These are phyloP conservation scores for Borovskyia barvae DNA, from an alignment of 208 protist species.

Conservation along the genomic window DNA sequence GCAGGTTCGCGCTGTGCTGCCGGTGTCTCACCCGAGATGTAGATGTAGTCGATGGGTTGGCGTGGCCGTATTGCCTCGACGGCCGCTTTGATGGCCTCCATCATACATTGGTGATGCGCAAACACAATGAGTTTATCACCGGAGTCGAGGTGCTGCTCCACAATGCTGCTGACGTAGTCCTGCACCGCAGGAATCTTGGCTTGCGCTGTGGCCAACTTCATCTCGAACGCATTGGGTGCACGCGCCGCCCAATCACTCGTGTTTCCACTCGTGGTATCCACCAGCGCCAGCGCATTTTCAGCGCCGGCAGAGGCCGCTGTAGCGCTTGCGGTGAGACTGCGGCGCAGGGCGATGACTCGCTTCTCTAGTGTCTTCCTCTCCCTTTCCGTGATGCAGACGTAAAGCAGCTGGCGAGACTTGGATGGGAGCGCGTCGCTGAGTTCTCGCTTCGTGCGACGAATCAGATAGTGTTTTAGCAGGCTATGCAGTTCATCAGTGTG, in stretches of 20 bases:
- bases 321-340: conserved; percentile 3
- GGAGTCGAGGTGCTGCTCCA: conserved; percentile 74
- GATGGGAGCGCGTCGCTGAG: conserved; percentile 87
- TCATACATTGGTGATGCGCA: conserved; percentile 92
- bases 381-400: conserved; percentile 78
- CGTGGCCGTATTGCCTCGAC: conserved; percentile 66
- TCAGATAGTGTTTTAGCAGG: conserved; percentile 89
- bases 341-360: conserved; percentile 61
- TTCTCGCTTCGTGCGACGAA: conserved; percentile 93
- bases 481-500: conserved; percentile 92
- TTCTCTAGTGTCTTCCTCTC: conserved; percentile 84
- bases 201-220: conserved; percentile 80
- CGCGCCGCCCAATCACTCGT: conserved; percentile 18
- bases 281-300: not conserved
- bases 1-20: conserved; percentile 61
- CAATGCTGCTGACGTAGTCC: conserved; percentile 78
- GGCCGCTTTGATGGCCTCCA: conserved; percentile 84
- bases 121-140: conserved; percentile 93
- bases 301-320: not conserved
- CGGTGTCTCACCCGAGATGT: conserved; percentile 89
- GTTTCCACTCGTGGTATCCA: not conserved
- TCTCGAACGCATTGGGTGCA: conserved; percentile 71
- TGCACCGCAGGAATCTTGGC: conserved; percentile 90
- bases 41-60: conserved; percentile 86
- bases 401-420: conserved; percentile 86